Evolutionary conservation across 768 basidiomycete genomes (phyloP).

Genomic region (Suillus variegatus): DNA sequence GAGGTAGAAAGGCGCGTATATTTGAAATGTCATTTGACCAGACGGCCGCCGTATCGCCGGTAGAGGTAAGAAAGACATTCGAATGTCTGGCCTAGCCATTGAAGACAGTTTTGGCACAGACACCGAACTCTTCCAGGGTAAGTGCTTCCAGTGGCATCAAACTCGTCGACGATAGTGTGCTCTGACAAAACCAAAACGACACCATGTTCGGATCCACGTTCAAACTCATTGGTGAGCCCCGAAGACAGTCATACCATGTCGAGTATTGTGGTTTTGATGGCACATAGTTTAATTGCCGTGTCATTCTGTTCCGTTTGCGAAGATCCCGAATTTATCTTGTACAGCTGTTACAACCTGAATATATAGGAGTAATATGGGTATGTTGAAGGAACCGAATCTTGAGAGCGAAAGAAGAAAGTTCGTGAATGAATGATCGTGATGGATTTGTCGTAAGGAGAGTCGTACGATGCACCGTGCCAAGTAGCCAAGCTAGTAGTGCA

Average conservation of each 20-base stretch:
- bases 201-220: not conserved
- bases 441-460: constrained; percentile 29
- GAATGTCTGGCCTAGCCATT: not conserved
- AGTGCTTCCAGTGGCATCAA: not conserved
- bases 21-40: not conserved
- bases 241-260: not conserved
- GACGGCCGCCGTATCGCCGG: not conserved
- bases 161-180: not conserved
- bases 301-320: not conserved
- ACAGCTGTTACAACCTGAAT: constrained; percentile 17
- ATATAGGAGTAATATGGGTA: constrained; percentile 36
- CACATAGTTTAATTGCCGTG: not conserved
- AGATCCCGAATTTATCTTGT: constrained; percentile 6
- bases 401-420: constrained; percentile 18
- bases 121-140: not conserved
- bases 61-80: not conserved
- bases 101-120: not conserved
- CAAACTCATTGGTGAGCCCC: not conserved
- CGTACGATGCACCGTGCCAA: constrained; percentile 1
- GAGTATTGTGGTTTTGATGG: not conserved
- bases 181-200: not conserved
- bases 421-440: constrained; percentile 33
- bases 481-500: constrained; percentile 2
- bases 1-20: not conserved
- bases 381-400: constrained; percentile 21